Base-by-base conservation (phyloP, 1,284 basidiomycete genomes). In the Cerrena zonata region DNA sequence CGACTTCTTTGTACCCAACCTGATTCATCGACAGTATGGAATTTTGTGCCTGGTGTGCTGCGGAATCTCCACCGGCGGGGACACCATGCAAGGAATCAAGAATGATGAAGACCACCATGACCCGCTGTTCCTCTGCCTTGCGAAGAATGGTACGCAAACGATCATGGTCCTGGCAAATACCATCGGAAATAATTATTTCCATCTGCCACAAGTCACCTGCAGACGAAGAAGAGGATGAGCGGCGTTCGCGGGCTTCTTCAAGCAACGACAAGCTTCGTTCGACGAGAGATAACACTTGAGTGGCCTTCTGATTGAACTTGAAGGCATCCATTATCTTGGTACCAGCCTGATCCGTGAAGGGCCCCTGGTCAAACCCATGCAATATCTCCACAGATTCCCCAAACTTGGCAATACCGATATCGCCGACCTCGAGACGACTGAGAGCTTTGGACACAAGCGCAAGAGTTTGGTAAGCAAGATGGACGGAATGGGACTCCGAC, bases 141-240 rank as follows among this genome's bases (percentile, higher is more conserved):
- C 96, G 80, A 27, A 99, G 73, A 30, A 94, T 71, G 2, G 86
- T 84, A 30, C 88, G 82, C 45, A 99, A 75, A 58, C 78, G 76
- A 43, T 93, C 90, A 66, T 98, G 94, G 65, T 98, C 92, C 68
- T 98, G 93, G 67, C 94, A 98, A 57, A 98, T 91, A 26, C 96
- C 96, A 65, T 99, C 96, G 18, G 94, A 98, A 57, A 99, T 93
- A 76, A 99, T 96, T 71, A 99, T 94, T 69, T 97, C 84, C 49
- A 99, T 78, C 66, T 99, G 96, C 96, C 96, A 99, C 22, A 99
- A 76, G 57, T 98, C 94, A 2, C 82, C 78, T 2, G 82, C 78
- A n/a, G 83, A 79, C 5, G 79, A 70, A 19, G 82, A 83, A 27
- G 73, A 73, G 65, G 74, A 74, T 13, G 76, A 69, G 27, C 82